These are phyloP conservation scores for Flagelloscypha sp. DNA, from an alignment of 768 basidiomycete species.

Conservation along the genomic window DNA sequence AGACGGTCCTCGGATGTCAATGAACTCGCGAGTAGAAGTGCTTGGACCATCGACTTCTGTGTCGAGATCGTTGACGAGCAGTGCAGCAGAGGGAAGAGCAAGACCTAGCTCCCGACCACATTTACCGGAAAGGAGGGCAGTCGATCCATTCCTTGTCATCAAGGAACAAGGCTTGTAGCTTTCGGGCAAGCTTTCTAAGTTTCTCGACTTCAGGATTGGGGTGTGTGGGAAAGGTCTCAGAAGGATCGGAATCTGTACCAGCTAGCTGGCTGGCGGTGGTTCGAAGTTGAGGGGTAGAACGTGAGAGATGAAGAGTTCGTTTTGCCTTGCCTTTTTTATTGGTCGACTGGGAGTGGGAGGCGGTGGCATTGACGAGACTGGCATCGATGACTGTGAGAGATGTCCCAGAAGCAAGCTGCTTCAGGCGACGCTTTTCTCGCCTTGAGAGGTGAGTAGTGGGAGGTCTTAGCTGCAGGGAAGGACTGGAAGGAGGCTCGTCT, in stretches of 20 bases:
- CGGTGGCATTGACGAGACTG: constrained; percentile 23
- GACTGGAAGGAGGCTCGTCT: no score
- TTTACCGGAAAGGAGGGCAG: no score
- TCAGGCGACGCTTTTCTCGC: no score
- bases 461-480: no score
- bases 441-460: no score
- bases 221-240: constrained; percentile 8
- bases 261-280: no score
- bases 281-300: constrained; percentile 20
- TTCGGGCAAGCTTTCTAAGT: constrained; percentile 13
- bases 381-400: no score
- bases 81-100: constrained; percentile 1
- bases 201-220: constrained; percentile 15
- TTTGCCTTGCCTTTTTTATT: constrained; percentile 39
- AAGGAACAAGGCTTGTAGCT: constrained; percentile 16
- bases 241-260: no score
- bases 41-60: no score
- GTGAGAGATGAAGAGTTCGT: constrained; percentile 29
- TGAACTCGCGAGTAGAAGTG: no score
- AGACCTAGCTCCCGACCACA: no score
- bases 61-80: constrained; percentile 6
- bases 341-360: constrained; percentile 11
- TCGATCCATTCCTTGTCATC: constrained; percentile 12
- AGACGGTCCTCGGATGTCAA: constrained; percentile 17
- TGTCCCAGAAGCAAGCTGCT: no score